Base-by-base conservation (phyloP, 257 asterid genomes). In the Nicotiana attenuata region DNA sequence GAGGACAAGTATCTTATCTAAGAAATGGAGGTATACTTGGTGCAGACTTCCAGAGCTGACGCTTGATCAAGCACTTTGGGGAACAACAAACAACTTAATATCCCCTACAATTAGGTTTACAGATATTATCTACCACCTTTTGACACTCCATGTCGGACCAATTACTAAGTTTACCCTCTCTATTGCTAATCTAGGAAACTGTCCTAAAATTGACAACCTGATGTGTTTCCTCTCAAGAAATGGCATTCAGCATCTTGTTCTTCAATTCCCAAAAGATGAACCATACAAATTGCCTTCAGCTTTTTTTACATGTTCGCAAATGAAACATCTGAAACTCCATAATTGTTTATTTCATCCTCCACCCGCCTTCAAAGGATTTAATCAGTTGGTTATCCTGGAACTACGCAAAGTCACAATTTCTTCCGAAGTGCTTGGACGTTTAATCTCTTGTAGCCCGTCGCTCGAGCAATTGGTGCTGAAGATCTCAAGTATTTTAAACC, bases 291-390 rank as follows among this genome's bases (percentile, higher is more conserved):
- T 81, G 78, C 80, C 47, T 35, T 68, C 80, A 0, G 35, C 84
- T 10, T 38, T 69, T 10, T 81, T 81, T 16, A 68, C 80, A 38
- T 68, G 68, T 73, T 19, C 8, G 19, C 71, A 68, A 17, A 33
- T 69, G 31, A 26, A 2, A 4, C 60, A 56, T 68, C 16, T 81
- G 68, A 14, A 4, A 7, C 60, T 81, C 33, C 53, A 22, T 13
- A 26, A 7, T 10, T 69, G 84, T 81, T 68, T 20, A 20, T n/a
- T 81, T 60, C 13, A 56, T 4, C 80, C 80, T 73, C 84, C 84
- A 3, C 45, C 73, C 8, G 22, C 29, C 7, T 81, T 81, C 26
- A 22, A 28, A 69, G 84, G 80, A 26, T 81, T 81, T 35, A 57
- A 73, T 10, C 33, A 69, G 1, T 69, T 81, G 4, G 69, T 69